Conservation (phyloP, 2,329 filamentous ascomycete genomes). For the Atkinsonella hypoxylon region DNA sequence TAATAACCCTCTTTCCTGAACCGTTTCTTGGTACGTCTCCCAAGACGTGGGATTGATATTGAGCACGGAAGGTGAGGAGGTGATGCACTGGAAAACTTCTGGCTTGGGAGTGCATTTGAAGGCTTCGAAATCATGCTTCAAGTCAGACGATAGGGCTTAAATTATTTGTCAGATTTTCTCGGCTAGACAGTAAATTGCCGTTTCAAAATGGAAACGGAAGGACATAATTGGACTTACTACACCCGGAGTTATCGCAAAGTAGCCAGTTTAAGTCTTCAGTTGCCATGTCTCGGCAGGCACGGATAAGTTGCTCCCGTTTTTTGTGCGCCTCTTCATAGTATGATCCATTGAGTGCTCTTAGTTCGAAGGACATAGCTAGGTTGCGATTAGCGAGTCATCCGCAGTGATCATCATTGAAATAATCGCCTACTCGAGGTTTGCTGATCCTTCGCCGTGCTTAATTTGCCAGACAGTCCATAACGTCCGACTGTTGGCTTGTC, state of each 20-base stretch:
- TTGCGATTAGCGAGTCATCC: neutral
- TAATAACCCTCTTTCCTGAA: slow-evolving; percentile 52
- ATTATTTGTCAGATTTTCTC: neutral
- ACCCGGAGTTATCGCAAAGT: slow-evolving; percentile 49
- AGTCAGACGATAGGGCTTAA: neutral
- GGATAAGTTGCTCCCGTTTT: slow-evolving; percentile 33
- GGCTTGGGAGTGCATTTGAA: slow-evolving; percentile 22
- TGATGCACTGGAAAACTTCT: slow-evolving; percentile 9
- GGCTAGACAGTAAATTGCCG: no score
- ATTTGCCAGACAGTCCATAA: slow-evolving; percentile 65
- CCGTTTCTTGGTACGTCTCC: slow-evolving; percentile 30
- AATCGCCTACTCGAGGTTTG: neutral
- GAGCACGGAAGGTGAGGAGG: slow-evolving; percentile 14
- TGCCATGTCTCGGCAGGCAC: slow-evolving; percentile 70
- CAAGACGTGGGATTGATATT: slow-evolving; percentile 16
- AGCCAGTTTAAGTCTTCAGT: slow-evolving; percentile 61
- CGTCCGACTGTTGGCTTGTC: slow-evolving; percentile 74
- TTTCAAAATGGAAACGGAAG: neutral
- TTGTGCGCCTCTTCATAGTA: neutral
- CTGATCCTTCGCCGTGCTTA: slow-evolving; percentile 31
- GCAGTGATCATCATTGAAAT: neutral
- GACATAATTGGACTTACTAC: slow-evolving; percentile 12
- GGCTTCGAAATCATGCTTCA: neutral
- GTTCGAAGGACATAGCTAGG: slow-evolving; percentile 65
- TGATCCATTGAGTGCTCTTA: slow-evolving; percentile 62